Percentiles rank a stretch among this genome's conserved stretches.
Evolutionary conservation across 2,329 filamentous ascomycete species (phyloP).

Genomic region (Xylaria sp.): DNA sequence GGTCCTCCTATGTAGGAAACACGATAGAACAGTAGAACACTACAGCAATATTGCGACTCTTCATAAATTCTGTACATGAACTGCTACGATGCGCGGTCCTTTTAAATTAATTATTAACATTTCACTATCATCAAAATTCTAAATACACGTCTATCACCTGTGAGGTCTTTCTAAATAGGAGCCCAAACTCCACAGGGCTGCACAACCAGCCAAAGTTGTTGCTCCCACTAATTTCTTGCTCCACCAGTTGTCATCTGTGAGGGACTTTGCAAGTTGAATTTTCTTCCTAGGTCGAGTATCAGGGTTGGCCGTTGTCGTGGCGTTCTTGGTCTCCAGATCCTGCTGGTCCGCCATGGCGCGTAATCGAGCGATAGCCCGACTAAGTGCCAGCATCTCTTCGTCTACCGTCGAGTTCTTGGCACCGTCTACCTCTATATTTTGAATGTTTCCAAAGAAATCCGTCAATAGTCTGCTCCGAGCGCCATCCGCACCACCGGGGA

Average conservation of each 20-base stretch:
- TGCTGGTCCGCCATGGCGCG: slow-evolving; percentile 60
- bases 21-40: neutral
- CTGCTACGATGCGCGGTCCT: too few relatives aligned
- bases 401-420: slow-evolving; percentile 67
- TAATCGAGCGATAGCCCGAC: slow-evolving; percentile 69
- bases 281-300: slow-evolving; percentile 47
- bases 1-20: too few relatives aligned
- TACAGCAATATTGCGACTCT: neutral
- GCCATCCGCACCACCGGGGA: slow-evolving; percentile 80
- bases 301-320: slow-evolving; percentile 41
- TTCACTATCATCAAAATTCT: slow-evolving; percentile 6
- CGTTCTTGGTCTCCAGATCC: slow-evolving; percentile 48
- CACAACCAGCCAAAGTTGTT: slow-evolving; percentile 69
- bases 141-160: slow-evolving; percentile 25
- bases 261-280: slow-evolving; percentile 65
- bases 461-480: slow-evolving; percentile 86
- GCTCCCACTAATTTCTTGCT: slow-evolving; percentile 72
- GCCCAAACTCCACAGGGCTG: slow-evolving; percentile 66
- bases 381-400: slow-evolving; percentile 82
- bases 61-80: too few relatives aligned
- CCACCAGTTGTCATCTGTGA: slow-evolving; percentile 74
- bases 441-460: slow-evolving; percentile 98
- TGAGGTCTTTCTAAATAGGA: slow-evolving; percentile 59
- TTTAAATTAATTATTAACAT: neutral
- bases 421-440: slow-evolving; percentile 90